Conservation (phyloP, 108 stramenopile genomes). For the Pseudonitzschia pungens region DNA sequence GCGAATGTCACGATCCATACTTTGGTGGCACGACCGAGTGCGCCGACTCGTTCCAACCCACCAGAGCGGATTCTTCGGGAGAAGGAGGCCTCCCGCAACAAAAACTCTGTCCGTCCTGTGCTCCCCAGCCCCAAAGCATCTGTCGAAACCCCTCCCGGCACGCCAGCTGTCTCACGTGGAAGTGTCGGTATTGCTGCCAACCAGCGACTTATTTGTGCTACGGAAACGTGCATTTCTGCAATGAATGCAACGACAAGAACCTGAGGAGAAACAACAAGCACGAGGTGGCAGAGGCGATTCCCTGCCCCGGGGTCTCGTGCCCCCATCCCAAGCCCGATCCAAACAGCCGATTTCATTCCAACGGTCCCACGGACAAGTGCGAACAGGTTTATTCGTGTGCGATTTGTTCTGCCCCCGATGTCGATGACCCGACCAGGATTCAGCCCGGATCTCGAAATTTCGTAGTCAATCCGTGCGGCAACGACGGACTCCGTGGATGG, state of each 20-base stretch:
- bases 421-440: not conserved
- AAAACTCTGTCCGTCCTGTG: conserved; percentile 54
- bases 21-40: conserved; percentile 75
- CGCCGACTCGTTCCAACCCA: conserved; percentile 36
- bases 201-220: conserved; percentile 59
- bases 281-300: conserved; percentile 43
- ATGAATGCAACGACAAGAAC: conserved; percentile 59
- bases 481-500: conserved; percentile 23
- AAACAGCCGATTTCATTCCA: conserved; percentile 31
- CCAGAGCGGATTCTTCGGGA: too few relatives aligned
- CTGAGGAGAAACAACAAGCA: conserved; percentile 29
- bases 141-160: conserved; percentile 55
- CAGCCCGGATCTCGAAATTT: conserved; percentile 57
- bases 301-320: conserved; percentile 44
- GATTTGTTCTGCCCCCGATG: conserved; percentile 30
- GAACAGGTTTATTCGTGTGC: conserved; percentile 68
- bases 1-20: conserved; percentile 62
- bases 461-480: conserved; percentile 61
- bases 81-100: conserved; percentile 11
- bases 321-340: conserved; percentile 44
- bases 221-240: conserved; percentile 68
- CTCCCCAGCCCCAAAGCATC: conserved; percentile 46
- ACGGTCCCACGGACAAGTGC: conserved; percentile 47
- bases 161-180: conserved; percentile 53
- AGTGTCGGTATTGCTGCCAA: conserved; percentile 74